Conservation (phyloP, 345 rosid species). For the Salix viminalis region DNA sequence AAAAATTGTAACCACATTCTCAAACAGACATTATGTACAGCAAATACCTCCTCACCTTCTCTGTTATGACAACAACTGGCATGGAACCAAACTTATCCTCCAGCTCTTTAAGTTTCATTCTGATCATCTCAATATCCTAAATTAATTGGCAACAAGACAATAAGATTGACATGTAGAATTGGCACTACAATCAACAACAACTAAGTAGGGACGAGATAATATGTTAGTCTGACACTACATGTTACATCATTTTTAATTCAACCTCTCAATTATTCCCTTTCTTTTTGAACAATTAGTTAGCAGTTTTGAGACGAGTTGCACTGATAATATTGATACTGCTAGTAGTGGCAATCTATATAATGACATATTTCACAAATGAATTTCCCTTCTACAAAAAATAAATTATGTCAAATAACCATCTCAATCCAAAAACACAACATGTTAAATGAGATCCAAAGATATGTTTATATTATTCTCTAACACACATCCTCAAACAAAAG, state of each 20-base stretch:
- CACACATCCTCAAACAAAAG: too few species aligned
- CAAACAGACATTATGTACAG: too few species aligned
- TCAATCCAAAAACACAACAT: too few species aligned
- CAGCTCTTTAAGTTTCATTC: slow-evolving; percentile 39
- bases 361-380: neutral
- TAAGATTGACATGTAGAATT: neutral
- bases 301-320: too few species aligned
- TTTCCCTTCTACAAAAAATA: neutral
- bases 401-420: neutral
- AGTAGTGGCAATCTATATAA: neutral
- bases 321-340: neutral
- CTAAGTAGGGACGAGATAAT: neutral
- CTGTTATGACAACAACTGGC: slow-evolving; percentile 64
- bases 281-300: too few species aligned
- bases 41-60: slow-evolving; percentile 47
- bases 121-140: slow-evolving; percentile 60
- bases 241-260: too few species aligned
- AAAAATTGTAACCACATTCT: too few species aligned
- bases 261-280: too few species aligned
- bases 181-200: neutral
- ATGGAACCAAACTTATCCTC: slow-evolving; percentile 39
- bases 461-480: too few species aligned
- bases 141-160: slow-evolving; percentile 1
- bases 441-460: too few species aligned
- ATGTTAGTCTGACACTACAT: neutral